A percentile compares a stretch with the other conserved stretches of the same genome.
phyloP scores from a whole-genome alignment of 768 basidiomycete species.

The Rhizopogon salebrosus region DNA sequence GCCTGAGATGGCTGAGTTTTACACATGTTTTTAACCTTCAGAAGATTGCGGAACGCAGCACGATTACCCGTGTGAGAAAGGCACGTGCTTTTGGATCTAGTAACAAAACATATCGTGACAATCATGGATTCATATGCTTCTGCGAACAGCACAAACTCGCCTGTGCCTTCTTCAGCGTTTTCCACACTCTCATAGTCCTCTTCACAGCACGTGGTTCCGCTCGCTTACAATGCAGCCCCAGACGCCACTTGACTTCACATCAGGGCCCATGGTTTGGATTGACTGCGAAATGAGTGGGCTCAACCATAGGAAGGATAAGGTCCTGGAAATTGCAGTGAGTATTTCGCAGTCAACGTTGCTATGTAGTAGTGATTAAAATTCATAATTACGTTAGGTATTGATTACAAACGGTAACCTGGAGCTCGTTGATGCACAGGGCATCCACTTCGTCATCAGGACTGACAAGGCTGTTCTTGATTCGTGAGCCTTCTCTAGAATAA shows the following conservation, averaged over 20 bases:
- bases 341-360: background rate
- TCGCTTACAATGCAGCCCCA: slow-evolving; percentile 7
- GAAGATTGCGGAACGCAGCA: too few species aligned
- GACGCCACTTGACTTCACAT: slow-evolving; percentile 38
- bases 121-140: too few species aligned
- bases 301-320: slow-evolving; percentile 56
- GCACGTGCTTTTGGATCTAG: too few species aligned
- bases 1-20: too few species aligned
- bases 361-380: background rate
- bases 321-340: slow-evolving; percentile 75
- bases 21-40: too few species aligned
- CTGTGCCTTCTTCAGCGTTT: background rate
- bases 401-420: slow-evolving; percentile 85
- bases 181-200: background rate
- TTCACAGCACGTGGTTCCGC: background rate
- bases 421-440: slow-evolving; percentile 66
- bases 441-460: slow-evolving; percentile 70
- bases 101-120: too few species aligned
- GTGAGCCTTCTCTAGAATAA: slow-evolving; percentile 34
- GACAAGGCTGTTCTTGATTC: slow-evolving; percentile 64
- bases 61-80: too few species aligned
- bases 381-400: slow-evolving; percentile 48
- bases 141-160: background rate
- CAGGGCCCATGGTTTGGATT: slow-evolving; percentile 75
- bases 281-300: slow-evolving; percentile 90